These are phyloP conservation scores for Beauveria varroae DNA, from an alignment of 2,329 filamentous ascomycete genomes.

Conservation along the genomic window DNA sequence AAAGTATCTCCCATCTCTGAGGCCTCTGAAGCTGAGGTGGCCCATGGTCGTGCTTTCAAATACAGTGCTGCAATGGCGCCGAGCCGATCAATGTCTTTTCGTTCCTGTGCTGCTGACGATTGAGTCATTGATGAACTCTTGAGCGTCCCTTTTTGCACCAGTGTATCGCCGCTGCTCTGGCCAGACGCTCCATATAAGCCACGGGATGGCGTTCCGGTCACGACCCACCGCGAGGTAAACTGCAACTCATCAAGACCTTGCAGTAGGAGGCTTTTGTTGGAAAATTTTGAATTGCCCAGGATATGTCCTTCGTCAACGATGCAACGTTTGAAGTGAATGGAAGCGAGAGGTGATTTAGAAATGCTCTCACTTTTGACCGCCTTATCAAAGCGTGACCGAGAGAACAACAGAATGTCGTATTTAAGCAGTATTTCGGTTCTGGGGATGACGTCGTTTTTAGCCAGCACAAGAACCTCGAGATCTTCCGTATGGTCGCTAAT, in stretches of 20 bases:
- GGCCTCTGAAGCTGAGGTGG: constrained; percentile 44
- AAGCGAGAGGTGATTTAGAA: constrained; percentile 52
- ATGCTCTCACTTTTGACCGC: constrained; percentile 32
- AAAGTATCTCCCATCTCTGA: constrained; percentile 45
- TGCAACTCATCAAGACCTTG: constrained; percentile 45
- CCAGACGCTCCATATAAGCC: constrained; percentile 58
- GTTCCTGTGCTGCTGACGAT: constrained; percentile 43
- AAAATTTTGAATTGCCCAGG: constrained; percentile 57
- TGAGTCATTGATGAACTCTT: constrained; percentile 13
- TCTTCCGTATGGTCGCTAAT: constrained; percentile 68
- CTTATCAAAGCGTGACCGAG: constrained; percentile 63
- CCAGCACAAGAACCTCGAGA: constrained; percentile 58
- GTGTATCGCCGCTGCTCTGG: no score
- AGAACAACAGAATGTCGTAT: constrained; percentile 74
- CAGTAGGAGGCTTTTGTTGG: constrained; percentile 48
- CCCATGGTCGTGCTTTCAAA: constrained; percentile 72
- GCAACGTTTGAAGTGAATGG: constrained; percentile 76
- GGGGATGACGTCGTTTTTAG: constrained; percentile 49
- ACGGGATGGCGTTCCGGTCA: constrained; percentile 82
- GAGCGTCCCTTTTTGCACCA: no score
- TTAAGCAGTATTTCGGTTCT: constrained; percentile 47
- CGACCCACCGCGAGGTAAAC: constrained; percentile 74
- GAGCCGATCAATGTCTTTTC: constrained; percentile 58
- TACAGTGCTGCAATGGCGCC: constrained; percentile 62
- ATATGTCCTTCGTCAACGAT: constrained; percentile 91